These are phyloP conservation scores for Strobilomyces echinocephalus DNA, from an alignment of 768 basidiomycete species.

Conservation along the genomic window DNA sequence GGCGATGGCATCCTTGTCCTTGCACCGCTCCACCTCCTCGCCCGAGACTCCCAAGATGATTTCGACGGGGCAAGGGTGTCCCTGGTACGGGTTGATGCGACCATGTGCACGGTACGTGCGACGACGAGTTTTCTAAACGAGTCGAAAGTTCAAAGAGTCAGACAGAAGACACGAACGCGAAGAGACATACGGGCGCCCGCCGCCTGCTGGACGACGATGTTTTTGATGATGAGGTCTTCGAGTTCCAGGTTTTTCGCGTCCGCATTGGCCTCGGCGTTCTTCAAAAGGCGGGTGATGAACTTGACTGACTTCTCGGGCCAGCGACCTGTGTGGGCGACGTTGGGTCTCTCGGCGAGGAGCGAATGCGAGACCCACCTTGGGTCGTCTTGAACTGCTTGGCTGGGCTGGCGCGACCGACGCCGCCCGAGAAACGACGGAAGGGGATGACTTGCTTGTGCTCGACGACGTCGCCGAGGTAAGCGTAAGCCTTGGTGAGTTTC, in stretches of 20 bases:
- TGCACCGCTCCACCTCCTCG: constrained; percentile 86
- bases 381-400: constrained; percentile 96
- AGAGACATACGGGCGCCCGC: constrained; percentile 76
- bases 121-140: constrained; percentile 88
- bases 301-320: constrained; percentile 99
- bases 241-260: constrained; percentile 94
- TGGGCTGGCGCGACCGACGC: constrained; percentile 91
- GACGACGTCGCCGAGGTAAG: constrained; percentile 88
- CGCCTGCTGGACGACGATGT: constrained; percentile 98
- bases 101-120: constrained; percentile 98
- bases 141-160: constrained; percentile 3
- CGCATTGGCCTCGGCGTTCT: constrained; percentile 99
- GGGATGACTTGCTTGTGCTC: constrained; percentile 98
- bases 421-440: constrained; percentile 92
- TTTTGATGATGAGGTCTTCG: constrained; percentile 91
- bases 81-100: constrained; percentile 99
- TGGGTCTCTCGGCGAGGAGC: not conserved
- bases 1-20: constrained; percentile 64
- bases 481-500: constrained; percentile 91
- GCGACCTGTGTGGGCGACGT: constrained; percentile 60
- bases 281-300: constrained; percentile 89
- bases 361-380: constrained; percentile 62
- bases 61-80: constrained; percentile 95
- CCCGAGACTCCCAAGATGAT: constrained; percentile 80
- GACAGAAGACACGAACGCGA: not conserved